Base-by-base conservation (phyloP, 164 flowering plant species). In the Euptelea pleiosperma region DNA sequence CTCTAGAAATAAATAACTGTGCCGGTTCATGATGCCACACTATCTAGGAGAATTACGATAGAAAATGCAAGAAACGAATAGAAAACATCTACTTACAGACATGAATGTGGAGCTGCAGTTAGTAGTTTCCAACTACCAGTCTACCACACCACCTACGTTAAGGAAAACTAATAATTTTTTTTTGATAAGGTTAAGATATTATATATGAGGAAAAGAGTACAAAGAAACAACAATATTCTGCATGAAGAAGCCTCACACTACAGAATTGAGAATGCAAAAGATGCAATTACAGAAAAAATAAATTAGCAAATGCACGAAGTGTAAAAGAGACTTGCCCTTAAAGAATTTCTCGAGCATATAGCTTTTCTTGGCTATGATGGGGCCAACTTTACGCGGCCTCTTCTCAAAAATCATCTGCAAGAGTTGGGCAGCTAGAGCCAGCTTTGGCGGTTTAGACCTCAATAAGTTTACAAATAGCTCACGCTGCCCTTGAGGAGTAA, bases 381-480 rank as follows among this genome's bases (percentile, higher is more conserved):
- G 33, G 31, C 86, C 96, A 1, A 74, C 79, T 60, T 58, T 75
- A 14, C 55, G 68, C 2, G 93, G 96, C 55, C 74, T 68, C 79
- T 74, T 87, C 65, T 89, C 83, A 64, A 92, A 81, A 3, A 92
- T 57, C 84, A 89, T 73, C 58, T 73, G 84, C 75, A 81, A 59
- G 29, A 92, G 67, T 57, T 84, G 93, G 35, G 80, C 58, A 7
- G 87, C 82, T n/a, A 89, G 48, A 14, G 40, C 66, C 34, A 47
- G 14, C 60, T 75, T 83, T n/a, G 15, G 40, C 2, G 75, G 70
- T 61, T 70, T 82, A 19, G 80, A 74, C 55, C 70, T 82, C 75
- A 92, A 65, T 37, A 92, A 43, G 7, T 52, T 72, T 65, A 73
- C 41, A 69, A 89, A 89, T 16, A 89, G 50, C 40, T 82, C 81